phyloP scores from a whole-genome alignment of 164 flowering plant species.

The Umbellularia californica region DNA sequence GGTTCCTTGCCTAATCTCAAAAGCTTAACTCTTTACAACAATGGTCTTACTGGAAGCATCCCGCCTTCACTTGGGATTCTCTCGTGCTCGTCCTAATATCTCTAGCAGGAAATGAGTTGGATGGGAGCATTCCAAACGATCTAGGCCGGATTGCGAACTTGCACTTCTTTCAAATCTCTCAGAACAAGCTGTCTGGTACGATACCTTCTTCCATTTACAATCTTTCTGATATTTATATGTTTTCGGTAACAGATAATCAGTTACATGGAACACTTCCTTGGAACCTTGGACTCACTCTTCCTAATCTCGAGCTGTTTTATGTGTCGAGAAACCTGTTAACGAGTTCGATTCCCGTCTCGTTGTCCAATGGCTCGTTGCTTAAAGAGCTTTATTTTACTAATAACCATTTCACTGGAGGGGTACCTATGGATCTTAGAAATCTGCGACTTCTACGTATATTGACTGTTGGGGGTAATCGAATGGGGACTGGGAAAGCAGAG shows the following conservation, averaged over 20 bases:
- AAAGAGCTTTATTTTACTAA: neutral
- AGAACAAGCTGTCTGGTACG: neutral
- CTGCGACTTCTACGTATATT: neutral
- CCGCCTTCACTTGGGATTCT: constrained; percentile 6
- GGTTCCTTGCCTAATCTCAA: neutral
- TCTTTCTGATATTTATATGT: neutral
- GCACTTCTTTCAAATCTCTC: neutral
- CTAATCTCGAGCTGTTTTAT: neutral
- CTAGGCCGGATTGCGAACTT: neutral
- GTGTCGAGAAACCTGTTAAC: neutral
- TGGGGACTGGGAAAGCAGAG: neutral
- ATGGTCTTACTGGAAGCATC: neutral
- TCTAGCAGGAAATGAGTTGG: neutral
- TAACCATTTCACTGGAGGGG: constrained; percentile 1
- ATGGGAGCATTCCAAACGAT: neutral
- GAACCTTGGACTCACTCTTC: neutral
- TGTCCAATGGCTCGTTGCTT: neutral
- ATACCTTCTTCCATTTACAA: constrained; percentile 7
- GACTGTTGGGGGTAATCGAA: neutral
- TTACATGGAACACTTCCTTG: neutral
- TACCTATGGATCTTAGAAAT: neutral
- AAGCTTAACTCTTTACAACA: accelerated
- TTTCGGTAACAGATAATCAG: neutral
- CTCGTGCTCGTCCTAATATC: neutral
- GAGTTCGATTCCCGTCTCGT: neutral